Conservation (phyloP, 2,329 filamentous ascomycete genomes). For the Colletotrichum limetticola region DNA sequence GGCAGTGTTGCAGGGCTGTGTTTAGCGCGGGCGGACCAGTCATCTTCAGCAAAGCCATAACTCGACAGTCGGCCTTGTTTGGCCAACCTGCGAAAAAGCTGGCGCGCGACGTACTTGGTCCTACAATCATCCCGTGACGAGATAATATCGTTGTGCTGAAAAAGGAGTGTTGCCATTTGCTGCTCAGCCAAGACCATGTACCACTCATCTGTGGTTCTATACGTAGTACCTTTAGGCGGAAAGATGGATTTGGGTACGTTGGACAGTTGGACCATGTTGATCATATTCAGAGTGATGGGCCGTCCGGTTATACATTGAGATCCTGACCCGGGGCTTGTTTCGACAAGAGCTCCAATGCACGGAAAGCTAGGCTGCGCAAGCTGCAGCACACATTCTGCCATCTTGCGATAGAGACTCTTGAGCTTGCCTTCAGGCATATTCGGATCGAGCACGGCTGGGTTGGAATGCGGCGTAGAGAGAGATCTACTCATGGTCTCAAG, state of each 20-base stretch:
- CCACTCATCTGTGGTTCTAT: slow-evolving; percentile 46
- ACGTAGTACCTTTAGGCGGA: slow-evolving; percentile 38
- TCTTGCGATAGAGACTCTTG: slow-evolving; percentile 45
- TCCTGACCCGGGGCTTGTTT: slow-evolving; percentile 36
- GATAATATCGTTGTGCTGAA: slow-evolving; percentile 49
- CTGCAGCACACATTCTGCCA: slow-evolving; percentile 52
- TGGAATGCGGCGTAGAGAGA: neutral
- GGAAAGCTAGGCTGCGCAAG: slow-evolving; percentile 47
- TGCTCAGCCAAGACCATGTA: slow-evolving; percentile 49
- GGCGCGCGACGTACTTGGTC: slow-evolving; percentile 45
- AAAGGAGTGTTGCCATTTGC: slow-evolving; percentile 47
- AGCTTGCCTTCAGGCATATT: slow-evolving; percentile 44
- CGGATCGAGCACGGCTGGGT: neutral
- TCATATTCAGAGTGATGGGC: slow-evolving; percentile 56
- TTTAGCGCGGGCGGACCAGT: slow-evolving; percentile 1
- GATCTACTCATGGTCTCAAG: slow-evolving; percentile 8
- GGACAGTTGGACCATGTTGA: slow-evolving; percentile 44
- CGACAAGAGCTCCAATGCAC: slow-evolving; percentile 50
- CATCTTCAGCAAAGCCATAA: slow-evolving; percentile 16
- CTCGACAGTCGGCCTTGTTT: slow-evolving; percentile 2
- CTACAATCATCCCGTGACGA: slow-evolving; percentile 44
- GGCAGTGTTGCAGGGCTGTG: neutral
- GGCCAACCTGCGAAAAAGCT: slow-evolving; percentile 17
- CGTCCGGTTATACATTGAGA: slow-evolving; percentile 42
- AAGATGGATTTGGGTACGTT: slow-evolving; percentile 40